Evolutionary conservation across 805 yeast genomes (phyloP), one percentile per base, ranked within the genome.

Genomic region (Wickerhamomyces bisporus): DNA sequence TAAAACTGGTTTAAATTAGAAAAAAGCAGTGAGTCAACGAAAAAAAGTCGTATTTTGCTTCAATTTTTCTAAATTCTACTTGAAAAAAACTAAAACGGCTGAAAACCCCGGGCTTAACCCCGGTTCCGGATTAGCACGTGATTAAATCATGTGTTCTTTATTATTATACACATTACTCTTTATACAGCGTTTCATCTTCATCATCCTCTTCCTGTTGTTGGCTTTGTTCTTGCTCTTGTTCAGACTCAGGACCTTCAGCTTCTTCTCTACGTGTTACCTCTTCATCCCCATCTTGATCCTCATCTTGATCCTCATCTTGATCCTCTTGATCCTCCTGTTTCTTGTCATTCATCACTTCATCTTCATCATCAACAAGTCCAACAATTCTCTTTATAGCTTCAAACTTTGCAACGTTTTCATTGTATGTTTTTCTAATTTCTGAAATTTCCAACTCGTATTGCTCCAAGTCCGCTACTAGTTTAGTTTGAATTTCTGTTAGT

Each of bases 131-230:
- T n/a, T n/a, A n/a, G n/a, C 29, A 26, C n/a, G 29, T 26, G 29
- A 12, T n/a, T 13, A 13, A 26, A 13, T n/a, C 26, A 24, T 12
- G 26, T 24, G 26, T 24, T 9, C 12, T 9, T 24, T 24, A 9
- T 12, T 9, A 9, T 24, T 9, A 9, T 7, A 12, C 29, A 12
- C 13, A 8, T 7, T 26, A 26, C n/a, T 26, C n/a, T 7, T 26
- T 71, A 48, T 71, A 71, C 36, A 82, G 82, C 31, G 71, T 69
- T 44, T 36, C 40, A 10, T 32, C 38, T 8, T 33, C 38, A 6
- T 29, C 40, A 12, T 32, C 31, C 11, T n/a, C 31, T 6, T 21
- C 24, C 24, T 21, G 24, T 10, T 21, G 10, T 21, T 21, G 24
- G 10, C 10, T 10, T 21, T 21, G 24, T 7, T 21, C 24, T 10